Evolutionary conservation across 2,329 filamentous ascomycete species (phyloP).

Genomic region (Daldinia eschscholtzii): DNA sequence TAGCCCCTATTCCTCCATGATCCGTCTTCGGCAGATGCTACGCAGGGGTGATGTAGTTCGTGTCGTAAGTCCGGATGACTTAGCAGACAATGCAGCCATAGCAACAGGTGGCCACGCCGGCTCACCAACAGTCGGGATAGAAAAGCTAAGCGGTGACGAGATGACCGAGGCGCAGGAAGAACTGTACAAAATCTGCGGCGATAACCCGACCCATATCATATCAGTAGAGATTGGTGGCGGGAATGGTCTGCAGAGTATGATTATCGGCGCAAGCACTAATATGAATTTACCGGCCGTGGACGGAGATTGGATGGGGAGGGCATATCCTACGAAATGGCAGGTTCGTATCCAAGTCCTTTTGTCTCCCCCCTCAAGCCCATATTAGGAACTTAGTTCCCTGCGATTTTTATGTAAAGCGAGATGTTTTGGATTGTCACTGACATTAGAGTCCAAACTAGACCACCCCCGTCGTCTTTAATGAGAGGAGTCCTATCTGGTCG

Average conservation of each 20-base stretch:
- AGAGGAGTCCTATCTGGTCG: slow-evolving; percentile 58
- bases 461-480: slow-evolving; percentile 65
- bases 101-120: slow-evolving; percentile 70
- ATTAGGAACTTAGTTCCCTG: background rate
- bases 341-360: background rate
- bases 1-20: slow-evolving; percentile 64
- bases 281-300: slow-evolving; percentile 66
- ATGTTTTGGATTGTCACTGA: background rate
- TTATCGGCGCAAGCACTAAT: slow-evolving; percentile 66
- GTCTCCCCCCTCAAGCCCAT: background rate
- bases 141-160: slow-evolving; percentile 70
- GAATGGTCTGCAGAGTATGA: slow-evolving; percentile 71
- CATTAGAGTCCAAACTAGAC: slow-evolving; percentile 49
- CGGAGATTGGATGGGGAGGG: slow-evolving; percentile 69
- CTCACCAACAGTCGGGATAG: slow-evolving; percentile 70
- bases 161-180: slow-evolving; percentile 64
- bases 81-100: slow-evolving; percentile 64
- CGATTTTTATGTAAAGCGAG: background rate
- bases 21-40: slow-evolving; percentile 65
- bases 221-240: slow-evolving; percentile 75
- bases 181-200: slow-evolving; percentile 62
- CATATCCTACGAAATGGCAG: slow-evolving; percentile 68
- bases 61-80: slow-evolving; percentile 64
- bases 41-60: slow-evolving; percentile 63
- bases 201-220: slow-evolving; percentile 67